Evolutionary conservation across 495 filamentous ascomycete species (phyloP), one percentile per base, ranked within the genome.

Genomic region (Hyaloscypha finlandica): DNA sequence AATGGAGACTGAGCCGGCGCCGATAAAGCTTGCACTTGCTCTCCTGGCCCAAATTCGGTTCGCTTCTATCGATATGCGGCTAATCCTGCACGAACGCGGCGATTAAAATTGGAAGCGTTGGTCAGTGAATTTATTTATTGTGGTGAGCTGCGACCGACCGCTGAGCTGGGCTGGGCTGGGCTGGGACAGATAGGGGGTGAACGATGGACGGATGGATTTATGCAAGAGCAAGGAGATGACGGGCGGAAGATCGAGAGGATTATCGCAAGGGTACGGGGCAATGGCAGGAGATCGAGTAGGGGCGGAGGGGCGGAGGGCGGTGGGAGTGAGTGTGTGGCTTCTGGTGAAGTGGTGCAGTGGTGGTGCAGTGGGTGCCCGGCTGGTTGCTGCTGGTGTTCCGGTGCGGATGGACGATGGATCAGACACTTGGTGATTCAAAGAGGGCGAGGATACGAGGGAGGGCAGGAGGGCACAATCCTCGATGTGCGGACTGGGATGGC

Each of bases 391-490:
- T 37, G 35, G 35, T 6, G 35, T 37, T 37, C 42, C 16, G 35
- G 35, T 8, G 35, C 35, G 6, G 35, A 3, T 37, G 35, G 6
- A 8, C 35, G 8, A 19, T 20, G 19, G 56, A 20, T 59, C 56
- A 59, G 56, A 59, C 56, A 59, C 30, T 33, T 32, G 11, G 30
- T 59, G 56, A 59, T 59, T 59, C 56, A 59, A 11, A 48, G 42
- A 48, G 1, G 42, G 42, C 42, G 42, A 48, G 42, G 42, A 48
- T 48, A 48, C 42, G 42, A 48, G 42, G 42, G 16, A 16, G 35
- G 11, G 33, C 5, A 37, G 5, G 33, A 37, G 11, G 42, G 42
- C 42, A 48, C 11, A 48, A 19, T 14, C 11, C 9, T 14, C 9
- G 42, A 19, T 4, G 4, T 4, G 4, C 1, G 42, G 35, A 37